Evolutionary conservation across 2,329 filamentous ascomycete species (phyloP), one percentile per base, ranked within the genome.

Genomic region (Colletotrichum liaoningense): DNA sequence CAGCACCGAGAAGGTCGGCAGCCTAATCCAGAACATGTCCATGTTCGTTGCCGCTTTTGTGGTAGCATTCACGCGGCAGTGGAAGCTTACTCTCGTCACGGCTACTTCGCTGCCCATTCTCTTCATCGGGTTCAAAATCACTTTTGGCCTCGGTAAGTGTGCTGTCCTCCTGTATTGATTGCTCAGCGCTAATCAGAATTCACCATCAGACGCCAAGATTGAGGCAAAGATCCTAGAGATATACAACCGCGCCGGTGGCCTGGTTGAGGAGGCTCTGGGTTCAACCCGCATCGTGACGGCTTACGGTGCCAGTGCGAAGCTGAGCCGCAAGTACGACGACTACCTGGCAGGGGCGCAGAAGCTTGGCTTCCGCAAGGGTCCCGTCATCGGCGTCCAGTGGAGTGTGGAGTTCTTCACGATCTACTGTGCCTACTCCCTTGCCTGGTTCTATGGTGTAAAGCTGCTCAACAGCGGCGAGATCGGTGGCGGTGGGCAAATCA

Each of bases 391-490:
- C 5, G 79, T 89, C 0, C 90, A 92, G 77, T 86, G 89, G 9
- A 91, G 91, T 11, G 80, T 88, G n/a, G 82, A 93, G 5, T 93
- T 92, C 78, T 93, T 93, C 74, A 89, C 93, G 75, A 90, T 91
- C 4, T 93, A 92, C 75, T 87, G 89, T 2, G 90, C 90, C 6
- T 93, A 93, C 78, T 90, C 89, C 2, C 83, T 93, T 19, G 90
- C 91, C 0, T 93, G 86, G 66, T 86, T 84, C 83, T 84, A 85
- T 64, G 84, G 84, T 8, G 76, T 84, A 54, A 78, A 76, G 28
- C 80, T 85, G 77, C 78, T 81, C 7, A 76, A 78, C 7, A 77
- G 75, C 1, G 83, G 83, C n/a, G 80, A 84, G 63, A 81, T 86
- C 33, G 28, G 72, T 0, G 75, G 79, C 8, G 76, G 80, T 4